Evolutionary conservation across 2,329 filamentous ascomycete species (phyloP), one percentile per base, ranked within the genome.

Genomic region (Colletotrichum shisoi): DNA sequence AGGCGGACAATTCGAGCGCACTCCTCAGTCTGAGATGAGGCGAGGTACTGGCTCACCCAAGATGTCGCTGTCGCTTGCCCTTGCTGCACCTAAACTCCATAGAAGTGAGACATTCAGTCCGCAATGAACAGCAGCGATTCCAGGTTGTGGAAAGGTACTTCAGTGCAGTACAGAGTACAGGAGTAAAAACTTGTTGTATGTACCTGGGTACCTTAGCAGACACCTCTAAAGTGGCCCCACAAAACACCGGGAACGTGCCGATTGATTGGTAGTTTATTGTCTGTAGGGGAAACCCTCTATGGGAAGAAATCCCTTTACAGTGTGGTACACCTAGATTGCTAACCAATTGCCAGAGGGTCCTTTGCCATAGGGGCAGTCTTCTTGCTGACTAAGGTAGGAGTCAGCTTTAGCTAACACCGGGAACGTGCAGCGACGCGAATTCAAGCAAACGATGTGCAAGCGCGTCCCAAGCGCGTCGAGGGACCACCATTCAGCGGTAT

Each of bases 401-500:
- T n/a, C n/a, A n/a, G n/a, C n/a, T n/a, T n/a, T n/a, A n/a, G n/a
- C n/a, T n/a, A 34, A 27, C n/a, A 9, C 53, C 53, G 34, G 19
- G 46, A 53, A 67, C 42, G 60, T 64, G 63, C 59, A 67, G 60
- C 53, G 24, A 52, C 61, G 64, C 64, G 61, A 39, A 52, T 27
- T 63, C 39, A 40, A 54, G 54, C 49, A 57, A 48, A n/a, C 64
- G 64, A 46, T 49, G 49, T 54, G 60, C 51, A 62, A 57, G 65
- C 66, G 64, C 64, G 64, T 54, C 9, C 24, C 15, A 24, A 62
- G 40, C 66, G 63, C 57, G 62, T 67, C 57, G 51, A 67, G 66
- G 52, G 57, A 54, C 62, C 51, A 66, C 63, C 63, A 68, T 68
- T 64, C 65, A 56, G 45, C 49, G 34, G 46, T 24, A 34, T 34